phyloP scores from a whole-genome alignment of 495 filamentous ascomycete species.

The Hypoxylon lenormandii region DNA sequence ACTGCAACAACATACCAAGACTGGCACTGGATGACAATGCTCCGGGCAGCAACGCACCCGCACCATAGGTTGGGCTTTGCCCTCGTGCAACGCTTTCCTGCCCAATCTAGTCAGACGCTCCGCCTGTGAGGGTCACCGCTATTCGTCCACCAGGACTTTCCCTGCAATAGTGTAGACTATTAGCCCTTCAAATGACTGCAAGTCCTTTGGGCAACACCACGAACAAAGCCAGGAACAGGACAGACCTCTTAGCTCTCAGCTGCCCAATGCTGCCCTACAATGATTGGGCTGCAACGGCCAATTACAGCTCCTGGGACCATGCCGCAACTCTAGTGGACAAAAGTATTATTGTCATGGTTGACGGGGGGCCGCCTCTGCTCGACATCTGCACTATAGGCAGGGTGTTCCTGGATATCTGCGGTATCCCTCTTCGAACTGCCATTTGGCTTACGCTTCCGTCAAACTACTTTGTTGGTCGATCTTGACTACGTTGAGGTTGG shows the following conservation, averaged over 20 bases:
- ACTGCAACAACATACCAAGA: conserved; percentile 17
- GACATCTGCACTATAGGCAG: conserved; percentile 38
- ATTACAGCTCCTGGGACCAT: conserved; percentile 31
- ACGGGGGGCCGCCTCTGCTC: conserved; percentile 20
- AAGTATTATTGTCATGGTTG: conserved; percentile 41
- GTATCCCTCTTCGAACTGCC: conserved; percentile 34
- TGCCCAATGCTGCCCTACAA: conserved; percentile 54
- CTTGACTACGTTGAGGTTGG: conserved; percentile 42
- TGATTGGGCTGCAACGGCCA: conserved; percentile 45
- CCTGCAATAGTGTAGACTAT: conserved; percentile 40
- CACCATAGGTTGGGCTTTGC: conserved; percentile 42
- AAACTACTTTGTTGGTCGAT: conserved; percentile 39
- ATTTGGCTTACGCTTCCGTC: conserved; percentile 36
- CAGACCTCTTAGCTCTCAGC: conserved; percentile 39
- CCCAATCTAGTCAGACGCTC: conserved; percentile 51
- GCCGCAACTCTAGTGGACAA: conserved; percentile 25
- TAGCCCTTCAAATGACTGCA: conserved; percentile 29
- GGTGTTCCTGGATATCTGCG: conserved; percentile 43
- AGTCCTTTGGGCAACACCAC: conserved; percentile 41
- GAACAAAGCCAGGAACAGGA: conserved; percentile 33
- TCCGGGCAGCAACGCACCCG: conserved; percentile 46
- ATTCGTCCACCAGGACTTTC: conserved; percentile 43
- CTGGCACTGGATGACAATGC: conserved; percentile 33
- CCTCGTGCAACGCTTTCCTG: conserved; percentile 48
- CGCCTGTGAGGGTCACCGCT: conserved; percentile 45